Evolutionary conservation across 2,329 filamentous ascomycete species (phyloP), one percentile per base, ranked within the genome.

Genomic region (Myotisia sp.): DNA sequence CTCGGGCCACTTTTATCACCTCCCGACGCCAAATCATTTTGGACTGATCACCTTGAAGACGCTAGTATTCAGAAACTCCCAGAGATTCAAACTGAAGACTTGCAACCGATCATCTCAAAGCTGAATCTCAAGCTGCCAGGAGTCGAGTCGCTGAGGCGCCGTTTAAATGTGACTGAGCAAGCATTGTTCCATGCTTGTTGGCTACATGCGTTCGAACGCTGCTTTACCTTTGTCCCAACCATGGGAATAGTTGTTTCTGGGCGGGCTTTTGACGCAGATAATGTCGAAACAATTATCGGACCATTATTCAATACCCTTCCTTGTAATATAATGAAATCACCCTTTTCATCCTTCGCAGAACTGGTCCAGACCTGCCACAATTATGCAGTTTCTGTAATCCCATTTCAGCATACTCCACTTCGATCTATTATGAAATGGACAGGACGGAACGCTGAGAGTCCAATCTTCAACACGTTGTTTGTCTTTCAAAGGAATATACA

Each of bases 271-370:
- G 71, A 80, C 27, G 58, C 84, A 8, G 67, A 76, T 5, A 26
- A 46, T 19, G 68, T 76, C 2, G 78, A 85, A 29, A 50, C 64
- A 14, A 71, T 81, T 1, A 69, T 90, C 26, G 87, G 86, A 0
- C 86, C 87, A 0, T 59, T 94, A 13, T 92, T 94, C 66, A 94
- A 94, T 50, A 93, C 85, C 0, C 62, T 94, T 1, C 84, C 86
- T 0, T 84, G 79, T 50, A 66, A 71, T 36, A 56, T 74, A 21
- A 49, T 59, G 4, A 43, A 68, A 9, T 40, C 56, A 5, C 42
- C 52, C 0, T 48, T 54, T 0, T 59, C 67, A 3, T 72, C 65
- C 0, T 84, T 79, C 73, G 51, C 58, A 1, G 64, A 70, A 0
- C 53, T 84, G 1, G 62, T 84, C 14, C 62, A 58, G 10, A 58